Base-by-base conservation (phyloP, 306 rosid genomes). In the Albizia julibrissin region DNA sequence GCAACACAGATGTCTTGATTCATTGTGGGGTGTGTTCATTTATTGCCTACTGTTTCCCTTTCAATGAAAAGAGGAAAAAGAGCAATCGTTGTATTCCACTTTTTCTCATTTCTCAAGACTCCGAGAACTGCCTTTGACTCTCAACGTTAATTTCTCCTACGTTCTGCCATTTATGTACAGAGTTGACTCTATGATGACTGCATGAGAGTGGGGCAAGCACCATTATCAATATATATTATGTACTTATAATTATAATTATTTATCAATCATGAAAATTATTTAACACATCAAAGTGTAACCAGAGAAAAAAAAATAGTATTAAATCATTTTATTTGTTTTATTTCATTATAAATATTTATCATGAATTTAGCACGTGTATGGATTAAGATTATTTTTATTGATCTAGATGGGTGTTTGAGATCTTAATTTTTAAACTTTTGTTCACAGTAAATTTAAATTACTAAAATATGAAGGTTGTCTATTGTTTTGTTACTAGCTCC, bases 1-100 rank as follows among this genome's bases (percentile, higher is more conserved):
- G 84, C 88, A 61, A 43, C 66, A 46, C 16, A 59, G 29, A 31
- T 43, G 66, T 85, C 79, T 81, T 73, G 83, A 72, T 61, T 10
- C 47, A 52, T 40, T 22, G 34, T 8, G 14, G 83, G 65, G 69
- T 9, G 18, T 10, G 46, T 43, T 43, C 46, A 10, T 9, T 10
- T 10, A 43, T 43, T 40, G 5, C 52, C 40, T 18, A 42, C 54
- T 52, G 37, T 76, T 61, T 59, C 10, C 13, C 50, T 24, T 61
- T 43, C 67, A 66, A 13, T 80, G 78, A 46, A 62, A 34, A 19
- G 78, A 19, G 46, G 40, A 22, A 0, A 76, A 0, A 76, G 64
- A 13, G 34, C 49, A 34, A 62, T 31, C 0, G 10, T 16, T 76
- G 71, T 42, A 64, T 24, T 43, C 46, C 43, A 44, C 29, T 44